Evolutionary conservation across 1,284 basidiomycete species (phyloP).

Genomic region (Ceratobasidium sp.): DNA sequence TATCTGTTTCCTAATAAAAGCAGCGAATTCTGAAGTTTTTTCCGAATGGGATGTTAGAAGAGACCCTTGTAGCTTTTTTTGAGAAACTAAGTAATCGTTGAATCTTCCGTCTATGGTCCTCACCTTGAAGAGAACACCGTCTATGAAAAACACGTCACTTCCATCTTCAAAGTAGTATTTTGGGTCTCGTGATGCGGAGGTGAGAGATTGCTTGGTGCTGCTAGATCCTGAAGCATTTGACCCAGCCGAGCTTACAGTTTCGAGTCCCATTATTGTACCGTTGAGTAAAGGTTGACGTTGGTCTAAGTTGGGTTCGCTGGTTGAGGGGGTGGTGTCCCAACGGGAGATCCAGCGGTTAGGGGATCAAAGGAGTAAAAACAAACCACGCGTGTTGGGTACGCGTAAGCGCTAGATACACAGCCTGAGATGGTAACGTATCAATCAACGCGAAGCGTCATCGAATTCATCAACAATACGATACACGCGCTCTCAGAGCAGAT

Average conservation of each 20-base stretch:
- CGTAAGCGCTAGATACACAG: neutral
- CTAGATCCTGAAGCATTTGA: conserved; percentile 16
- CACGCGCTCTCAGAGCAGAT: too few species aligned
- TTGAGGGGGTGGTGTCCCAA: too few species aligned
- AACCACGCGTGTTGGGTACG: neutral
- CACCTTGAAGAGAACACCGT: conserved; percentile 3
- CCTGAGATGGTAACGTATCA: neutral
- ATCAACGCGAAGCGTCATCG: neutral
- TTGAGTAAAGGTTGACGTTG: neutral
- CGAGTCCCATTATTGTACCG: conserved; percentile 6
- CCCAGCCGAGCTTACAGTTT: conserved; percentile 40
- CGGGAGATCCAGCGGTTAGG: too few species aligned
- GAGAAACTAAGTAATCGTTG: neutral
- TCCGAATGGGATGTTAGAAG: neutral
- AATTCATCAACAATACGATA: too few species aligned
- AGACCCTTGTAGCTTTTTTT: neutral
- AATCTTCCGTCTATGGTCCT: neutral
- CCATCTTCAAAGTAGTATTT: conserved; percentile 19
- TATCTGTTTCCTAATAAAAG: neutral
- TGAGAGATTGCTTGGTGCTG: neutral
- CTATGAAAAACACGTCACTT: neutral
- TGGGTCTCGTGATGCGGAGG: neutral
- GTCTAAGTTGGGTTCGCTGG: too few species aligned
- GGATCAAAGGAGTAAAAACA: too few species aligned
- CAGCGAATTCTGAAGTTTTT: neutral